These are phyloP conservation scores for Globisporangium abappressorium DNA, from an alignment of 352 stramenopile genomes.

Conservation along the genomic window DNA sequence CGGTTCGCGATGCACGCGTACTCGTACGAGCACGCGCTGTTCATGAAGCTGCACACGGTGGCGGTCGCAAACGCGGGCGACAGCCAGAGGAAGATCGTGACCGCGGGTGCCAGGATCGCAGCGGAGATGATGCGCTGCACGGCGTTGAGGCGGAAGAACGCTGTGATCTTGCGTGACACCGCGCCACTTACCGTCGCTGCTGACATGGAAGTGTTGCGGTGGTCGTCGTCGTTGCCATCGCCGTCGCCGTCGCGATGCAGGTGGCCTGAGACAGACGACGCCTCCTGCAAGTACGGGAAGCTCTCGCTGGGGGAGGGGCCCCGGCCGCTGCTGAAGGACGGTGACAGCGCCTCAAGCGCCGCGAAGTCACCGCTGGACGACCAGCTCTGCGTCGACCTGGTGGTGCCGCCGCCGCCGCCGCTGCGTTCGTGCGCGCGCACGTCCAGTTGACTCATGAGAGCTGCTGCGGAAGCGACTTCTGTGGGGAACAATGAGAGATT, in stretches of 20 bases:
- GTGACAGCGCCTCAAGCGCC: constrained; percentile 3
- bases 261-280: background rate
- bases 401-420: background rate
- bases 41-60: constrained; percentile 65
- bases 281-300: constrained; percentile 16
- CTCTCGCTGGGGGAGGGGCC: constrained; percentile 11
- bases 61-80: constrained; percentile 64
- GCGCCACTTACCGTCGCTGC: background rate
- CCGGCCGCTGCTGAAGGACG: background rate
- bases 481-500: background rate
- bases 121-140: constrained; percentile 69
- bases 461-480: background rate
- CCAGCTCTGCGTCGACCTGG: background rate
- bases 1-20: constrained; percentile 70
- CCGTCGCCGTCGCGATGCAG: background rate
- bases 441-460: background rate
- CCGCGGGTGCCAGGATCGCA: constrained; percentile 46
- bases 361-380: background rate
- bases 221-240: background rate
- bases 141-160: constrained; percentile 39
- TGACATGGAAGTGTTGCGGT: background rate
- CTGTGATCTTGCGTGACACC: background rate
- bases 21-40: constrained; percentile 66
- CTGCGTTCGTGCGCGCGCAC: background rate
- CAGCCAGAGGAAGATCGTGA: constrained; percentile 77